These are phyloP conservation scores for Chaetomium fimeti DNA, from an alignment of 495 filamentous ascomycete species.

Conservation along the genomic window DNA sequence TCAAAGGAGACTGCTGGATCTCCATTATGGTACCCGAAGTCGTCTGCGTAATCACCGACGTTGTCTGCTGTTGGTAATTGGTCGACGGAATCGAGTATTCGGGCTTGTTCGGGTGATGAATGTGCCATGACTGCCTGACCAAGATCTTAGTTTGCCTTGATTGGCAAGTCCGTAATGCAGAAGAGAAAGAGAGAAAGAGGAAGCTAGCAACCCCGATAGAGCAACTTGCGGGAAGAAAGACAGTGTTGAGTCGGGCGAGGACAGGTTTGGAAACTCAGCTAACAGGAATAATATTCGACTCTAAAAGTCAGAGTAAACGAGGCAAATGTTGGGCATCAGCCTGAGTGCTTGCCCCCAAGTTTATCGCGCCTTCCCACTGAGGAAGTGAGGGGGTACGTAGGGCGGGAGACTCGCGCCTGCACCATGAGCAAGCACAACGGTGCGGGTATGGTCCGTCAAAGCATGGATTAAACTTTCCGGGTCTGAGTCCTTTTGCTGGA, in stretches of 20 bases:
- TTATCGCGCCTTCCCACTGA: background rate
- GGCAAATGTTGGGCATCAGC: background rate
- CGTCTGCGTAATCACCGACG: background rate
- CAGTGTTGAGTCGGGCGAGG: too few relatives aligned
- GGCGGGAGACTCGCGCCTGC: background rate
- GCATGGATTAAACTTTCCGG: too few relatives aligned
- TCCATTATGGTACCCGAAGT: background rate
- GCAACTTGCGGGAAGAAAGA: too few relatives aligned
- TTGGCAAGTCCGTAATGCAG: background rate
- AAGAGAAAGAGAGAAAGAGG: background rate
- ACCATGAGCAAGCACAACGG: background rate
- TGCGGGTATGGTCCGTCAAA: too few relatives aligned
- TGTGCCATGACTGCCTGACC: background rate
- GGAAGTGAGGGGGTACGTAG: background rate
- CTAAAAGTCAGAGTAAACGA: background rate
- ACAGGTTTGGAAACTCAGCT: too few relatives aligned
- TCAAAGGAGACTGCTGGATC: background rate
- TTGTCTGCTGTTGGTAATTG: background rate
- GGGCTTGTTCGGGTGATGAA: constrained; percentile 3
- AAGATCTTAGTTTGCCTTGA: background rate
- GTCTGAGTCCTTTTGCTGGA: too few relatives aligned
- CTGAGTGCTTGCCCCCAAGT: background rate
- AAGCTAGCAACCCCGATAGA: too few relatives aligned
- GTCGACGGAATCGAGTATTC: background rate
- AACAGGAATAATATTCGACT: too few relatives aligned